phyloP scores from a whole-genome alignment of 441 rosid genomes.

The Gossypium trilobum region DNA sequence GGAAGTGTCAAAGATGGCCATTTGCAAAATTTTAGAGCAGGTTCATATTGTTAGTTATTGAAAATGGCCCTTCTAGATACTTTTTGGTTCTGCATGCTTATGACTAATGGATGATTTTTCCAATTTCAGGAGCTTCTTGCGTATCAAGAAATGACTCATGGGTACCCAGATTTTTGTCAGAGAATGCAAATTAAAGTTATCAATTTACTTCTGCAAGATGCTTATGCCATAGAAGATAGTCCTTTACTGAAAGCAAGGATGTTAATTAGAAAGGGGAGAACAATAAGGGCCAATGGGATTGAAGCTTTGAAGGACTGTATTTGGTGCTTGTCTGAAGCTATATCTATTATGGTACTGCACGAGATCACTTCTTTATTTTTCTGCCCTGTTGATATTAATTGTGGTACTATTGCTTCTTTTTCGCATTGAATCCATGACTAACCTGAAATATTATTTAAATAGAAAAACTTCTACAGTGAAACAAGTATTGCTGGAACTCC shows the following conservation, averaged over 20 bases:
- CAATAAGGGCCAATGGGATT: constrained; percentile 43
- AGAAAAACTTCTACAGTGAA: constrained; percentile 29
- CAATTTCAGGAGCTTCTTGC: constrained; percentile 59
- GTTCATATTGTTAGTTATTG: constrained; percentile 26
- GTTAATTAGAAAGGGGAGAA: constrained; percentile 55
- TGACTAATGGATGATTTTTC: constrained; percentile 9
- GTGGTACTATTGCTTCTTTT: constrained; percentile 18
- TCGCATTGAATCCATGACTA: constrained; percentile 17
- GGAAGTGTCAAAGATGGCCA: constrained; percentile 32
- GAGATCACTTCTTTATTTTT: constrained; percentile 5
- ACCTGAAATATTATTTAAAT: constrained; percentile 24
- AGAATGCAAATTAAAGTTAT: constrained; percentile 43
- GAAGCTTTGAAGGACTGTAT: constrained; percentile 46
- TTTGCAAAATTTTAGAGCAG: constrained; percentile 72
- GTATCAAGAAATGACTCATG: constrained; percentile 45
- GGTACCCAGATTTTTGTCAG: constrained; percentile 44
- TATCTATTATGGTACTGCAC: constrained; percentile 41
- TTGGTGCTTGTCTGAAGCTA: constrained; percentile 59
- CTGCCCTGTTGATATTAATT: constrained; percentile 4
- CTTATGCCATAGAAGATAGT: constrained; percentile 29
- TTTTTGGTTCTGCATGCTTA: background rate
- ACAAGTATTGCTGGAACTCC: constrained; percentile 21
- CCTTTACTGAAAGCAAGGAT: constrained; percentile 45
- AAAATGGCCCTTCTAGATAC: background rate
- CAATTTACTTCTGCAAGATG: constrained; percentile 52